Conservation (phyloP, 148 eudicot genomes). For the Camellia japonica region DNA sequence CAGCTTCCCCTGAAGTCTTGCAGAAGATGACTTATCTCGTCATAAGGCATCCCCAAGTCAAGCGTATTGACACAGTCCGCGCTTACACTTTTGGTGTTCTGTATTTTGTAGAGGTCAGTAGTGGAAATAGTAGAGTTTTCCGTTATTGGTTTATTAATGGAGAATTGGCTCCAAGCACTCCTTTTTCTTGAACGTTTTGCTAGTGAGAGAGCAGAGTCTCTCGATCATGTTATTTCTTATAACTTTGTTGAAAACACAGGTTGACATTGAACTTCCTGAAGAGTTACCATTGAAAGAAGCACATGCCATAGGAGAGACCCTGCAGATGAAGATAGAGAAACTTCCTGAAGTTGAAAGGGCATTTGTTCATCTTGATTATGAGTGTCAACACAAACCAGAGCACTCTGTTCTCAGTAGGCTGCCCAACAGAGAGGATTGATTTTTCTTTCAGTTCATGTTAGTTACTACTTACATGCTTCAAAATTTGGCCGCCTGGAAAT, state of each 20-base stretch:
- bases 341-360: conserved; percentile 93
- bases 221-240: no score
- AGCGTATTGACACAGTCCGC: conserved; percentile 90
- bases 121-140: neutral
- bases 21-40: conserved; percentile 89
- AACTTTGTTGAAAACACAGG: conserved; percentile 32
- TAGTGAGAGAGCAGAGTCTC: no score
- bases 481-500: neutral
- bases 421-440: conserved; percentile 70
- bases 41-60: conserved; percentile 70
- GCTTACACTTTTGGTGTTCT: conserved; percentile 93
- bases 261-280: conserved; percentile 90
- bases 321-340: conserved; percentile 80
- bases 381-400: conserved; percentile 93
- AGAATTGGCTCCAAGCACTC: no score
- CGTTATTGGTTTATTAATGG: neutral
- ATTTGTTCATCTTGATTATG: conserved; percentile 89
- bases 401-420: conserved; percentile 74
- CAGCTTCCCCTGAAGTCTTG: conserved; percentile 85
- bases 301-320: conserved; percentile 75
- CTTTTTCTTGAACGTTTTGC: no score
- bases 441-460: neutral
- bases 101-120: conserved; percentile 87
- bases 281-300: conserved; percentile 82
- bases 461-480: no score